Conservation (phyloP, 768 basidiomycete genomes). For the Xerocomellus amylosporus region DNA sequence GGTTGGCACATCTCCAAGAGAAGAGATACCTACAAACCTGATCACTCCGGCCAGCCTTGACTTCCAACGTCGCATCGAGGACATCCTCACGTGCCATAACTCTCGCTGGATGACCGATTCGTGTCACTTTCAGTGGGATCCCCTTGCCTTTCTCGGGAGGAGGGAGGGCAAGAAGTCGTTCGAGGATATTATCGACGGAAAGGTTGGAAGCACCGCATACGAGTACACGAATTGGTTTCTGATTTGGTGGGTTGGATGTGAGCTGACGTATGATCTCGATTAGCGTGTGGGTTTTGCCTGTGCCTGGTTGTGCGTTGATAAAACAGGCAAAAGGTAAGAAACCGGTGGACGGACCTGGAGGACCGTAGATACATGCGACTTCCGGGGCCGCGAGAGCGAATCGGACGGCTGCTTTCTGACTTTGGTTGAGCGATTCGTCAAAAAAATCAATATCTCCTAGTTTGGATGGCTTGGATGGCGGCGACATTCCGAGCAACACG, state of each 20-base stretch:
- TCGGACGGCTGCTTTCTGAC: slow-evolving; percentile 78
- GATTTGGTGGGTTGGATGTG: slow-evolving; percentile 42
- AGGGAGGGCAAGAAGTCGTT: slow-evolving; percentile 71
- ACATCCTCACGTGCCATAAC: slow-evolving; percentile 73
- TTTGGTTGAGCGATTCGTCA: slow-evolving; percentile 72
- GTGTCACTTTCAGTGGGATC: slow-evolving; percentile 56
- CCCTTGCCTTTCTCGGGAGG: slow-evolving; percentile 44
- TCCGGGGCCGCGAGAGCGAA: slow-evolving; percentile 81
- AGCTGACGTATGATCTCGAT: slow-evolving; percentile 92
- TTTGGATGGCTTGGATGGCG: slow-evolving; percentile 40
- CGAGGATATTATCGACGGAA: slow-evolving; percentile 93
- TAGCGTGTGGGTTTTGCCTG: slow-evolving; percentile 94
- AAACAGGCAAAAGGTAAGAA: not conserved
- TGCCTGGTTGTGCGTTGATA: slow-evolving; percentile 43
- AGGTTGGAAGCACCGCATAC: slow-evolving; percentile 94
- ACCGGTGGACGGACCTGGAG: slow-evolving; percentile 61
- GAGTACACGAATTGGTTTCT: slow-evolving; percentile 61
- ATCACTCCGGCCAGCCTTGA: slow-evolving; percentile 70
- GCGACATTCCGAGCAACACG: slow-evolving; percentile 67
- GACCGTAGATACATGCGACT: slow-evolving; percentile 93
- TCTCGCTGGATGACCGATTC: slow-evolving; percentile 95
- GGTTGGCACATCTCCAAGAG: not conserved
- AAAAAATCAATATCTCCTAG: slow-evolving; percentile 58
- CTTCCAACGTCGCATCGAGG: slow-evolving; percentile 67
- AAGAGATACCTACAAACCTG: slow-evolving; percentile 41